These are phyloP conservation scores for Ogataea ramenticola DNA, from an alignment of 805 yeast species.

Conservation along the genomic window DNA sequence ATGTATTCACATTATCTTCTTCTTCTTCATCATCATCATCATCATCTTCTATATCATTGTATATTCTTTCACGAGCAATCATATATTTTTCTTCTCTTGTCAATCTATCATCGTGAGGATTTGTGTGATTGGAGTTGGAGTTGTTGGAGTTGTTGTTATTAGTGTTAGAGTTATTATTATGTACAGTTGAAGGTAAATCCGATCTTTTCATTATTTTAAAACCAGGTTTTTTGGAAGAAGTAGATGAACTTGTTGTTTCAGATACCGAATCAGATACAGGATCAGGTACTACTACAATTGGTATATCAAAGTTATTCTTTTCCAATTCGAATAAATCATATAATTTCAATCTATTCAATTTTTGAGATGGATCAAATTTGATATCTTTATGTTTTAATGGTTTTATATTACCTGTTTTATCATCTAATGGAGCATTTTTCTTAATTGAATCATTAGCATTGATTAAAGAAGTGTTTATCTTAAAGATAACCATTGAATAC, in stretches of 20 bases:
- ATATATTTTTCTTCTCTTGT: constrained; percentile 37
- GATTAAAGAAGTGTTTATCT: constrained; percentile 28
- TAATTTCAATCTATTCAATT: constrained; percentile 23
- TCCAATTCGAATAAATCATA: constrained; percentile 17
- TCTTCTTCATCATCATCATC: constrained; percentile 13
- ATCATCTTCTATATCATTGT: constrained; percentile 16
- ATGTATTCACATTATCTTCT: neutral
- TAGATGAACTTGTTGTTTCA: neutral
- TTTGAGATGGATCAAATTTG: constrained; percentile 24
- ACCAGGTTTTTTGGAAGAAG: neutral
- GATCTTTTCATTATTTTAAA: neutral
- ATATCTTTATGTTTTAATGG: constrained; percentile 24
- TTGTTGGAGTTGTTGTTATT: no score
- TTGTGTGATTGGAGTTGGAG: neutral
- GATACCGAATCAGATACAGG: constrained; percentile 21
- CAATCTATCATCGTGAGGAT: constrained; percentile 27
- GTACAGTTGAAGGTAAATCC: neutral
- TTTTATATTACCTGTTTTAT: constrained; percentile 22
- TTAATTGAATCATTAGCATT: constrained; percentile 28
- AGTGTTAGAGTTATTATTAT: neutral
- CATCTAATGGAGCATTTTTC: constrained; percentile 22
- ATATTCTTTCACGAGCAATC: constrained; percentile 31
- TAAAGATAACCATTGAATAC: constrained; percentile 34
- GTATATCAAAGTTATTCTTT: constrained; percentile 4
- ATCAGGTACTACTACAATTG: neutral